Conservation (phyloP, 2,329 filamentous ascomycete species). For the Trichocomaceae sp. region DNA sequence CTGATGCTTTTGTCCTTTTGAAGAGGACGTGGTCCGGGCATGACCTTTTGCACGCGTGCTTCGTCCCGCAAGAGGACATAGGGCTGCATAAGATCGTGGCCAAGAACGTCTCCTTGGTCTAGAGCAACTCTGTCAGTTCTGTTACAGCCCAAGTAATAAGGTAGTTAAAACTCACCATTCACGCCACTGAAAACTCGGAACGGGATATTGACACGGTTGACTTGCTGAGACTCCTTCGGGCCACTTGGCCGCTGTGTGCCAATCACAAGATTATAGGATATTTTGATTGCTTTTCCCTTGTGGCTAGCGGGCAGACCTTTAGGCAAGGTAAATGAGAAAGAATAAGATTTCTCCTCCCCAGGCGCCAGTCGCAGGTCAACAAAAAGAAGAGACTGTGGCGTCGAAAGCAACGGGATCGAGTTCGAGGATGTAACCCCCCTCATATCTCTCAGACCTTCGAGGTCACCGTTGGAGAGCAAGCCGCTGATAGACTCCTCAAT, state of each 20-base stretch:
- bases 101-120: constrained; percentile 74
- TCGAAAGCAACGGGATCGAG: constrained; percentile 84
- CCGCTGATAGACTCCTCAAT: constrained; percentile 84
- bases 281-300: constrained; percentile 88
- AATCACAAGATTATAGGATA: constrained; percentile 82
- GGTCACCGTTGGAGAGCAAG: constrained; percentile 74
- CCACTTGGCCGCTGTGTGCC: constrained; percentile 82
- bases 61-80: constrained; percentile 84
- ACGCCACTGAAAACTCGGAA: constrained; percentile 92
- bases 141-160: not conserved
- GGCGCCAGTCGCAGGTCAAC: constrained; percentile 83
- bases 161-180: constrained; percentile 50
- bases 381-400: constrained; percentile 90
- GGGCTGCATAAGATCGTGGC: constrained; percentile 89
- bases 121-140: constrained; percentile 18
- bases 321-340: constrained; percentile 79
- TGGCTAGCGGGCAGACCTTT: constrained; percentile 86
- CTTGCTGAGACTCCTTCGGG: constrained; percentile 66
- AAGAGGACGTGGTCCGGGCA: constrained; percentile 29
- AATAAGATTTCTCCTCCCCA: constrained; percentile 80
- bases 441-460: constrained; percentile 95
- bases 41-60: constrained; percentile 57
- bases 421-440: constrained; percentile 77
- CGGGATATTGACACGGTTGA: constrained; percentile 85
- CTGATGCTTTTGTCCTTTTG: constrained; percentile 36